Evolutionary conservation across 257 asterid species (phyloP).

Genomic region (Solanum raphanifolium): DNA sequence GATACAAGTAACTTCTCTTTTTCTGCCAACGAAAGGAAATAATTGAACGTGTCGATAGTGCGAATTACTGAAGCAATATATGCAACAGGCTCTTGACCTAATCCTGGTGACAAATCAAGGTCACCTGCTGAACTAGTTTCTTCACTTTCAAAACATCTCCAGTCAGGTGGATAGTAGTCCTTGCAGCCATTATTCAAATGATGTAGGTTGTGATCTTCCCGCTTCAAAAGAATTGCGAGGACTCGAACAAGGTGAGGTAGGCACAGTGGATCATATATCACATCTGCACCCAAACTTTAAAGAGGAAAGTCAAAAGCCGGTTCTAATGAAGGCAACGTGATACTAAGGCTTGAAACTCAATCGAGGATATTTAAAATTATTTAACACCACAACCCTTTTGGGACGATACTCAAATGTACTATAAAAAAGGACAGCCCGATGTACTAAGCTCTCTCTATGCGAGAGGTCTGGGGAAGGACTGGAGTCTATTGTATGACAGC

Average conservation of each 20-base stretch:
- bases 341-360: neutral
- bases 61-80: constrained; percentile 81
- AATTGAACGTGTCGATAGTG: constrained; percentile 51
- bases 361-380: neutral
- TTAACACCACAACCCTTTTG: neutral
- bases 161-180: neutral
- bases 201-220: neutral
- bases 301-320: neutral
- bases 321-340: neutral
- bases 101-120: constrained; percentile 1
- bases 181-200: neutral
- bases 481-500: neutral
- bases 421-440: neutral
- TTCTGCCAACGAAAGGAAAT: constrained; percentile 47
- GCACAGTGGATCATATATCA: constrained; percentile 67
- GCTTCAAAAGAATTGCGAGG: constrained; percentile 42
- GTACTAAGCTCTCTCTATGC: neutral
- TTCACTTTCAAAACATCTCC: neutral
- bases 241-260: constrained; percentile 80
- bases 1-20: constrained; percentile 42
- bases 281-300: constrained; percentile 87
- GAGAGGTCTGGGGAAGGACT: neutral
- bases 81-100: constrained; percentile 38
- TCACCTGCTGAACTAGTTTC: neutral
- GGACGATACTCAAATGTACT: neutral